phyloP scores from a whole-genome alignment of 139 green algal species.

The Mesotaenium endlicherianum region DNA sequence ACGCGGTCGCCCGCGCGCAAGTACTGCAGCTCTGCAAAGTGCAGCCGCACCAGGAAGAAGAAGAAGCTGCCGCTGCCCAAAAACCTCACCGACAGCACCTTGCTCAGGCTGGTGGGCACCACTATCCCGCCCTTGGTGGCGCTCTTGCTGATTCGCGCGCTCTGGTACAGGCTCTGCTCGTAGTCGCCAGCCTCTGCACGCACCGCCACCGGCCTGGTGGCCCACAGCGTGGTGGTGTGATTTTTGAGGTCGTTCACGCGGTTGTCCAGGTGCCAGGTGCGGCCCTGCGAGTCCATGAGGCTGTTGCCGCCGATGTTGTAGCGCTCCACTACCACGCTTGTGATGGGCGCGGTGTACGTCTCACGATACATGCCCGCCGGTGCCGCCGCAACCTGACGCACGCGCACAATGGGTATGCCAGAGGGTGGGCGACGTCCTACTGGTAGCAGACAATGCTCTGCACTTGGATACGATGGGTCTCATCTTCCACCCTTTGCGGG shows the following conservation, averaged over 20 bases:
- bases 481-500: too few species aligned
- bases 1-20: background rate
- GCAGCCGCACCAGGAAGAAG: background rate
- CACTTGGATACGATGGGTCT: too few species aligned
- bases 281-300: background rate
- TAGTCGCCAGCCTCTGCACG: background rate
- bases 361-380: background rate
- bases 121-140: background rate
- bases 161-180: background rate
- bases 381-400: background rate
- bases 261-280: background rate
- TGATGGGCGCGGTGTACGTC: background rate
- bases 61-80: background rate
- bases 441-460: too few species aligned
- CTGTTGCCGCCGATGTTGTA: background rate
- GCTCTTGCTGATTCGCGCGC: too few species aligned
- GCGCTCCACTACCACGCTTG: background rate
- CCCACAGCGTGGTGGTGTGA: background rate
- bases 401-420: too few species aligned
- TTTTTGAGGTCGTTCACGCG: background rate
- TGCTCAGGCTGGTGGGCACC: background rate
- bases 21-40: slow-evolving; percentile 16
- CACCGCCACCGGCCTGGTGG: background rate
- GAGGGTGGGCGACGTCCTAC: too few species aligned
- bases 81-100: background rate